Evolutionary conservation across 2,329 filamentous ascomycete genomes (phyloP).

Genomic region (Ascomycota sp.): DNA sequence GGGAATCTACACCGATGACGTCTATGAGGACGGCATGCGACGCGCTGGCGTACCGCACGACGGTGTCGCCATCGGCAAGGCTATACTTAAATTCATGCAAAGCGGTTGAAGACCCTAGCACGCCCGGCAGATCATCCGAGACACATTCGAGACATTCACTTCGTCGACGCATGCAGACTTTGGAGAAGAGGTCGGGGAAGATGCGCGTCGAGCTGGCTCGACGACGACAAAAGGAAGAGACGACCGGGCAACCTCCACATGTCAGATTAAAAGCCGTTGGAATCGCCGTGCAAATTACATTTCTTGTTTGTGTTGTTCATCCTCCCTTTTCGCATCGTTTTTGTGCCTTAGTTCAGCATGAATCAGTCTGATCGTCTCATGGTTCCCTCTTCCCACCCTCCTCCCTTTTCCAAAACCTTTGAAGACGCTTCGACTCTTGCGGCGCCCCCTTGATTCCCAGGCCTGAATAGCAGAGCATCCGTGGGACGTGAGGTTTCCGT

Average conservation of each 20-base stretch:
- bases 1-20: conserved; percentile 49
- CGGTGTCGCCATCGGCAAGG: conserved; percentile 52
- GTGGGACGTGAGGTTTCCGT: neutral
- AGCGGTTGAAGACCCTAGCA: conserved; percentile 19
- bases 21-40: conserved; percentile 47
- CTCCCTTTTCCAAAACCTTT: too few relatives aligned
- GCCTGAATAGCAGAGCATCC: too few relatives aligned
- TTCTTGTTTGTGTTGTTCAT: neutral
- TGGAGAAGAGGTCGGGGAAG: too few relatives aligned
- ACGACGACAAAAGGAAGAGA: neutral
- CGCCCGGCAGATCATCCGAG: neutral
- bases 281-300: neutral
- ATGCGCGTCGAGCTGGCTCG: neutral
- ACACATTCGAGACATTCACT: neutral
- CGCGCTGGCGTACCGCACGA: conserved; percentile 53
- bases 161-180: too few relatives aligned
- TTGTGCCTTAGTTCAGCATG: too few relatives aligned
- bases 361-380: too few relatives aligned
- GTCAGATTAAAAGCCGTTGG: neutral
- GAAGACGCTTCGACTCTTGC: too few relatives aligned
- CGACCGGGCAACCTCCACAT: neutral
- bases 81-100: conserved; percentile 58
- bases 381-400: too few relatives aligned
- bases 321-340: too few relatives aligned
- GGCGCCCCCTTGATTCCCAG: too few relatives aligned